Evolutionary conservation across 768 basidiomycete genomes (phyloP).

Genomic region (Kwoniella sp.): DNA sequence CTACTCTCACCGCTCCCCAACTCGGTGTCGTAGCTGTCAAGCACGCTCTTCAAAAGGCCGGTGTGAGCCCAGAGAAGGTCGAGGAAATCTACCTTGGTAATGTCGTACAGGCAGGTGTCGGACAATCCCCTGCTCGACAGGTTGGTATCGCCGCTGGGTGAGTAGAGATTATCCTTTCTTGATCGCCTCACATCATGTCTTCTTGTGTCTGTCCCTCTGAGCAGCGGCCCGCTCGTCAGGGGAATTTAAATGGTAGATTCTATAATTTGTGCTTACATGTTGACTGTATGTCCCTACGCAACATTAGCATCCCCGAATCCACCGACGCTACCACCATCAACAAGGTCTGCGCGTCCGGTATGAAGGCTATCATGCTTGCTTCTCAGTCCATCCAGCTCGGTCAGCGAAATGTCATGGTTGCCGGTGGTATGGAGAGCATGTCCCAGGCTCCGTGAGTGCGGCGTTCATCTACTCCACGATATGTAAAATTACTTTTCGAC

Average conservation of each 20-base stretch:
- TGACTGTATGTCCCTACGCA: too few relatives aligned
- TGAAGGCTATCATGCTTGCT: conserved; percentile 94
- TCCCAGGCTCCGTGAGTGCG: conserved; percentile 89
- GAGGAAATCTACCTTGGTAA: conserved; percentile 98
- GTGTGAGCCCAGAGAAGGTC: conserved; percentile 75
- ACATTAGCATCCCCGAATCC: conserved; percentile 65
- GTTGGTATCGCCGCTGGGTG: conserved; percentile 86
- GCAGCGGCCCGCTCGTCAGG: too few relatives aligned
- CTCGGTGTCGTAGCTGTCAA: conserved; percentile 87
- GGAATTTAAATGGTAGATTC: too few relatives aligned
- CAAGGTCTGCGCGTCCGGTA: conserved; percentile 97
- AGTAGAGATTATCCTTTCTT: conserved; percentile 13
- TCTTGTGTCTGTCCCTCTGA: too few relatives aligned
- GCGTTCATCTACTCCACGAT: not conserved
- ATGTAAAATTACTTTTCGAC: not conserved
- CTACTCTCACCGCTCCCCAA: conserved; percentile 83
- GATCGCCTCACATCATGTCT: not conserved
- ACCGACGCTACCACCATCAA: conserved; percentile 99
- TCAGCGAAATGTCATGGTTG: conserved; percentile 79
- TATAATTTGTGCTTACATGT: too few relatives aligned
- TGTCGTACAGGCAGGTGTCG: conserved; percentile 95
- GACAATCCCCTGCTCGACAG: conserved; percentile 97
- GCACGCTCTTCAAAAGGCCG: conserved; percentile 78
- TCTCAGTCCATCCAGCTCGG: conserved; percentile 86
- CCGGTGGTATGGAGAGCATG: conserved; percentile 99